These are phyloP conservation scores for Collybia nuda DNA, from an alignment of 768 basidiomycete species.

Conservation along the genomic window DNA sequence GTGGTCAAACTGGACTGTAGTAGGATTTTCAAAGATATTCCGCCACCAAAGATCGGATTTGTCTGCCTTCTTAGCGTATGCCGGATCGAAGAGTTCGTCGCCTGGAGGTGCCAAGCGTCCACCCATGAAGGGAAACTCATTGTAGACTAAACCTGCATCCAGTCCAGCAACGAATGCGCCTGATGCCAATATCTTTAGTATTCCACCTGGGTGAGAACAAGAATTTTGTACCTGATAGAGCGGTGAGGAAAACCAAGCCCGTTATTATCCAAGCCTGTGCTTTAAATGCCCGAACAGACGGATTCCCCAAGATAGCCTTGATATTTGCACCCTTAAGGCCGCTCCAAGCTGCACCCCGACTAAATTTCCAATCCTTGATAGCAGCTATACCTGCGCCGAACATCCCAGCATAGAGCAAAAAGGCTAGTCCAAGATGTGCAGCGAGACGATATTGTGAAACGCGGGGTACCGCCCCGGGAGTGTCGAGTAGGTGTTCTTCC, in stretches of 20 bases:
- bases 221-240: conserved; percentile 72
- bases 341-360: conserved; percentile 56
- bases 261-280: conserved; percentile 60
- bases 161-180: conserved; percentile 98
- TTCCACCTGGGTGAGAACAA: conserved; percentile 1
- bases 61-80: conserved; percentile 71
- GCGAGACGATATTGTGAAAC: conserved; percentile 97
- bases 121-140: conserved; percentile 98
- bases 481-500: conserved; percentile 76
- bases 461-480: conserved; percentile 84
- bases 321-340: conserved; percentile 45
- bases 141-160: conserved; percentile 96
- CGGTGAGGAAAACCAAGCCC: conserved; percentile 86
- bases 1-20: conserved; percentile 97
- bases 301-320: conserved; percentile 50
- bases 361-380: conserved; percentile 79
- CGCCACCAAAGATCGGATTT: conserved; percentile 89
- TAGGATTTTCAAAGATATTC: conserved; percentile 96
- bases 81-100: conserved; percentile 76
- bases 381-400: conserved; percentile 74
- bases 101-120: conserved; percentile 78
- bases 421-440: conserved; percentile 89
- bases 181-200: conserved; percentile 24
- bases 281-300: conserved; percentile 57
- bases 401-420: conserved; percentile 94